A percentile compares a stretch with the other conserved stretches of the same genome.
phyloP scores from a whole-genome alignment of 1,139 yeast genomes.

The Hanseniaspora sp. region DNA sequence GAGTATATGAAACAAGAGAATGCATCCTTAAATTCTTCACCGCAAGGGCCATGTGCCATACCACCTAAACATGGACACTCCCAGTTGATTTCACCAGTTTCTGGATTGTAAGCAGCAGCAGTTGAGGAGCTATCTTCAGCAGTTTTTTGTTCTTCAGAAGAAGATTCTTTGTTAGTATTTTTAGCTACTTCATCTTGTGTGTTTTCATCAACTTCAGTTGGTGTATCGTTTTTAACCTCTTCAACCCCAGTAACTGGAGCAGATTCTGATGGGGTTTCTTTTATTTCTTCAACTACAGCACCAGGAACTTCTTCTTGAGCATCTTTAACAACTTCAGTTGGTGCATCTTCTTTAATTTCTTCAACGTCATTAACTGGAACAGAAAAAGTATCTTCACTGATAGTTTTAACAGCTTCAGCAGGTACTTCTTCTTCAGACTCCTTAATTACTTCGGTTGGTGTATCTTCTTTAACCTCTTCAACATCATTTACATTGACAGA shows the following conservation, averaged over 20 bases:
- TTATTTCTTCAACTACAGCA: constrained; percentile 7
- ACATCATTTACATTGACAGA: background rate
- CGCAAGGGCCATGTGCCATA: constrained; percentile 98
- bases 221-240: background rate
- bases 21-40: constrained; percentile 93
- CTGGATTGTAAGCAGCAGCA: constrained; percentile 55
- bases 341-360: background rate
- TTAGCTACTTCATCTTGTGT: constrained; percentile 15
- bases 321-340: constrained; percentile 14
- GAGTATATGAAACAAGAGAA: constrained; percentile 94
- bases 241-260: background rate
- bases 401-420: constrained; percentile 7
- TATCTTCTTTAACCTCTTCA: background rate
- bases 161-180: background rate
- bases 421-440: constrained; percentile 16
- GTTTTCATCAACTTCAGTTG: constrained; percentile 14
- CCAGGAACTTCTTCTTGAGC: constrained; percentile 15
- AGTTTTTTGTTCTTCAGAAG: background rate
- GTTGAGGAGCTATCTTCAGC: constrained; percentile 6
- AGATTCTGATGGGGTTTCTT: background rate
- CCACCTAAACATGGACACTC: constrained; percentile 99
- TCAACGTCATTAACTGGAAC: background rate
- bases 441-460: constrained; percentile 8
- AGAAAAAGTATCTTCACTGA: background rate
- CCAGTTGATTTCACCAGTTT: constrained; percentile 99